A percentile compares a stretch with the other conserved stretches of the same genome.
phyloP scores from a whole-genome alignment of 192 early-diverging fungal species.

The Coemansia sp. region DNA sequence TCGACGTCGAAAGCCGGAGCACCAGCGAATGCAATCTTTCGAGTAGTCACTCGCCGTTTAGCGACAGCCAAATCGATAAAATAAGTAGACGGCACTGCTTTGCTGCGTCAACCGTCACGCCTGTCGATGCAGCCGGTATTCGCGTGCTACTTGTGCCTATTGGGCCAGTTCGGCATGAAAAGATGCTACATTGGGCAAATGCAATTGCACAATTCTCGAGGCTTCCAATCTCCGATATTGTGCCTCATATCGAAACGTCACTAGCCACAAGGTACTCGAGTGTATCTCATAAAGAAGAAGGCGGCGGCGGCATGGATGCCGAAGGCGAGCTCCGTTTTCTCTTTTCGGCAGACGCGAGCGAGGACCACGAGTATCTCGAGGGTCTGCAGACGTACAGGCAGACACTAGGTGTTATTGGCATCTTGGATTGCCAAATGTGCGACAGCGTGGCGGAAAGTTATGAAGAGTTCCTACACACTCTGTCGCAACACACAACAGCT shows the following conservation, averaged over 20 bases:
- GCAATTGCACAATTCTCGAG: constrained; percentile 27
- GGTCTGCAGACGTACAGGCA: constrained; percentile 54
- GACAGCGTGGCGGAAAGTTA: constrained; percentile 24
- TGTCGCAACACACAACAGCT: constrained; percentile 31
- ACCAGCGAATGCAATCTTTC: constrained; percentile 6
- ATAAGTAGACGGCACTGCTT: constrained; percentile 25
- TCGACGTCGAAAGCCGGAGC: constrained; percentile 11
- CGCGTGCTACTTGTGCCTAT: constrained; percentile 50
- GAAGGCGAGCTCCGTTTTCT: constrained; percentile 37
- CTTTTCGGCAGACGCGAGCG: constrained; percentile 15
- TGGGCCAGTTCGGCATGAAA: constrained; percentile 32
- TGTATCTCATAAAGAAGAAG: background rate
- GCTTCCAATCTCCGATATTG: constrained; percentile 27
- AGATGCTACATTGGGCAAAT: constrained; percentile 22
- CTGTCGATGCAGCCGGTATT: constrained; percentile 50
- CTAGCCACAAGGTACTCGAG: constrained; percentile 16
- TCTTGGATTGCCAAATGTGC: constrained; percentile 33
- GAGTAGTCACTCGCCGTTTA: constrained; percentile 20
- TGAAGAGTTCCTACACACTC: constrained; percentile 27
- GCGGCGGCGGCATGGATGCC: constrained; percentile 13
- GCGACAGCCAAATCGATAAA: constrained; percentile 24
- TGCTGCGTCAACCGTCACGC: constrained; percentile 34
- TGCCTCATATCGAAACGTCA: constrained; percentile 22
- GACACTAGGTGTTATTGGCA: constrained; percentile 46
- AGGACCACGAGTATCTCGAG: constrained; percentile 51